Evolutionary conservation across 2,329 filamentous ascomycete species (phyloP), one percentile per base, ranked within the genome.

Genomic region (Rasamsonia emersonii): DNA sequence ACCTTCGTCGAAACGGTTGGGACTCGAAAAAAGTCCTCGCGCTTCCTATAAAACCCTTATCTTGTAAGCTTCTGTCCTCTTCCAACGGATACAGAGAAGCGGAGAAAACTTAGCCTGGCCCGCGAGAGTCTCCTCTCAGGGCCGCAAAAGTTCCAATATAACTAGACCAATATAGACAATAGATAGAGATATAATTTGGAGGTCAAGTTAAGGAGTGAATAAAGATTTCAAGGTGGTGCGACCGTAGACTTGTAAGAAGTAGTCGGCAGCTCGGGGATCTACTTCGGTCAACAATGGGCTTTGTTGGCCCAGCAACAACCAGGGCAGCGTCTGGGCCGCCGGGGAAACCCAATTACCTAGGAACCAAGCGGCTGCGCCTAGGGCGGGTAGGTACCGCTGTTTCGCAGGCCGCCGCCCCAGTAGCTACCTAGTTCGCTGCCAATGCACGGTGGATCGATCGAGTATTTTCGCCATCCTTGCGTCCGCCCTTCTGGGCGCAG

Each of bases 241-340:
- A 19, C 10, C 10, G 14, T 34, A 27, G 32, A 34, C 29, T 28
- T 34, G 32, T 29, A 34, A 24, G 15, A 34, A 17, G 27, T 30
- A 24, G 32, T 29, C 20, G 20, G 27, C 21, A 20, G 27, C 26
- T 27, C 18, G 28, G 30, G 24, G 18, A 30, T 16, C 15, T 28
- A 47, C 51, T 50, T 50, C 44, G 47, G 52, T 59, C 56, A 59
- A 59, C 56, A 59, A 59, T 52, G 38, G 42, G 43, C 28, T 38
- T 16, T 29, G 56, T 59, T 59, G 54, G 49, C 56, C 52, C 49
- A 48, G 54, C 54, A 58, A 59, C 55, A 23, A 23, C 11, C 20
- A 23, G 9, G 39, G 24, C 11, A 33, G 37, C 37, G 34, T 38
- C 28, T 37, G 39, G 46, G 46, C 49, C 50, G 51, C 50, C 47